Evolutionary conservation across 345 rosid genomes (phyloP).

Genomic region (Iberis pinnata): DNA sequence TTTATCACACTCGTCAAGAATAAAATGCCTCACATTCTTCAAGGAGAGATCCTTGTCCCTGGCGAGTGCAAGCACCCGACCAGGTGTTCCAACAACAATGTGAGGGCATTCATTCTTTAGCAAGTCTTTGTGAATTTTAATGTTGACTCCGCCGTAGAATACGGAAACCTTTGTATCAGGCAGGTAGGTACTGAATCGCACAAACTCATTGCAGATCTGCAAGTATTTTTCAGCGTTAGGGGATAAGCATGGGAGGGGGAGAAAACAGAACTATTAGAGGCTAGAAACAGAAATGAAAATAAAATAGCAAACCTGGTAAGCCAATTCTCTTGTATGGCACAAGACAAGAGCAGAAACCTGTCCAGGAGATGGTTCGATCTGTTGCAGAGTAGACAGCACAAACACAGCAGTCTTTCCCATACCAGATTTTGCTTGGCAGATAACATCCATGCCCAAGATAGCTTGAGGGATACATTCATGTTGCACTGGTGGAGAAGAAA

Average conservation of each 20-base stretch:
- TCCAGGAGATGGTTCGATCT: conserved; percentile 82
- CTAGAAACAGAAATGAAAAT: neutral
- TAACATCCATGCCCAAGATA: conserved; percentile 93
- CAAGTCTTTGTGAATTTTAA: conserved; percentile 79
- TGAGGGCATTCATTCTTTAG: conserved; percentile 98
- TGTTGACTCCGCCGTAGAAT: conserved; percentile 92
- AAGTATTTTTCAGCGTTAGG: neutral
- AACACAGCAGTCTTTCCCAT: conserved; percentile 99
- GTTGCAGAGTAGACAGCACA: conserved; percentile 83
- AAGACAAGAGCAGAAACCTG: conserved; percentile 91
- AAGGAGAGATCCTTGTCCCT: conserved; percentile 92
- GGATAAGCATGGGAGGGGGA: no score
- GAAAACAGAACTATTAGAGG: neutral
- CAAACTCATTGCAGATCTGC: conserved; percentile 92
- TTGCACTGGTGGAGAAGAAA: conserved; percentile 90
- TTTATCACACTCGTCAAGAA: conserved; percentile 98
- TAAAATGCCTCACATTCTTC: conserved; percentile 99
- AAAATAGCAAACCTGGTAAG: conserved; percentile 62
- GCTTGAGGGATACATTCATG: conserved; percentile 99
- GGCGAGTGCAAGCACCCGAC: conserved; percentile 78
- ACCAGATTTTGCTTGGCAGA: conserved; percentile 99
- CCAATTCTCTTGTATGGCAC: conserved; percentile 94
- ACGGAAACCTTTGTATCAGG: conserved; percentile 90
- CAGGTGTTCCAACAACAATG: conserved; percentile 97
- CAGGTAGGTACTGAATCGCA: conserved; percentile 91